phyloP scores from a whole-genome alignment of 768 basidiomycete genomes.

The Dacryopinax primogenitus region DNA sequence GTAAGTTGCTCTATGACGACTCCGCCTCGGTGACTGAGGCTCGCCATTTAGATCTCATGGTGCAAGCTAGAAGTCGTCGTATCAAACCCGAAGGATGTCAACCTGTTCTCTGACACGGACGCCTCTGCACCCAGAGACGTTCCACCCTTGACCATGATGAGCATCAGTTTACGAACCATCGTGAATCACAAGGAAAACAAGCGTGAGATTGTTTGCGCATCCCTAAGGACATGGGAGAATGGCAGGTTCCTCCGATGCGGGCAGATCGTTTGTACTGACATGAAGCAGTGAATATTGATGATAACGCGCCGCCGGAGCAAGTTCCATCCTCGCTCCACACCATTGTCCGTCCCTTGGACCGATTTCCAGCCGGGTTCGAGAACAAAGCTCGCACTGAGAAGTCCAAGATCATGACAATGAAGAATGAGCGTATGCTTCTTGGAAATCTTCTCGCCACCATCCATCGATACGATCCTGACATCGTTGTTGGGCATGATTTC shows the following conservation, averaged over 20 bases:
- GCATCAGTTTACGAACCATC: slow-evolving; percentile 73
- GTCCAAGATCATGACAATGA: slow-evolving; percentile 50
- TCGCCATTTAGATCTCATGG: slow-evolving; percentile 67
- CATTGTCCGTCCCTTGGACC: slow-evolving; percentile 77
- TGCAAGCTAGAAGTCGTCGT: slow-evolving; percentile 85
- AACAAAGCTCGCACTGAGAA: slow-evolving; percentile 46
- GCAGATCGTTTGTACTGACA: not conserved
- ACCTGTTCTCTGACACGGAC: slow-evolving; percentile 66
- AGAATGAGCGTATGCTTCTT: slow-evolving; percentile 74
- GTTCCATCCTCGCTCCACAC: slow-evolving; percentile 74
- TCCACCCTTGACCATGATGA: slow-evolving; percentile 85
- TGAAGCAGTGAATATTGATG: slow-evolving; percentile 66
- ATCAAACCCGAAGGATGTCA: slow-evolving; percentile 74
- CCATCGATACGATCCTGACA: slow-evolving; percentile 81
- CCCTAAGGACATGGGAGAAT: slow-evolving; percentile 70
- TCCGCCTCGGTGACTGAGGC: not conserved
- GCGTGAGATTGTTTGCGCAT: slow-evolving; percentile 81
- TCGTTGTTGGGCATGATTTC: slow-evolving; percentile 91
- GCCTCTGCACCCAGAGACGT: slow-evolving; percentile 55
- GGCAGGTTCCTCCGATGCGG: slow-evolving; percentile 26
- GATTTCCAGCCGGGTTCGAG: slow-evolving; percentile 78
- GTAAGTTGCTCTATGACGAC: slow-evolving; percentile 35
- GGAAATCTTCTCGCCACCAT: slow-evolving; percentile 55
- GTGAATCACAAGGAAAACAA: slow-evolving; percentile 90
- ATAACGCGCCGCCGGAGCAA: slow-evolving; percentile 78